Percentiles rank a stretch among this genome's conserved stretches.
Evolutionary conservation across 257 asterid species (phyloP).

Genomic region (Coffea canephora): DNA sequence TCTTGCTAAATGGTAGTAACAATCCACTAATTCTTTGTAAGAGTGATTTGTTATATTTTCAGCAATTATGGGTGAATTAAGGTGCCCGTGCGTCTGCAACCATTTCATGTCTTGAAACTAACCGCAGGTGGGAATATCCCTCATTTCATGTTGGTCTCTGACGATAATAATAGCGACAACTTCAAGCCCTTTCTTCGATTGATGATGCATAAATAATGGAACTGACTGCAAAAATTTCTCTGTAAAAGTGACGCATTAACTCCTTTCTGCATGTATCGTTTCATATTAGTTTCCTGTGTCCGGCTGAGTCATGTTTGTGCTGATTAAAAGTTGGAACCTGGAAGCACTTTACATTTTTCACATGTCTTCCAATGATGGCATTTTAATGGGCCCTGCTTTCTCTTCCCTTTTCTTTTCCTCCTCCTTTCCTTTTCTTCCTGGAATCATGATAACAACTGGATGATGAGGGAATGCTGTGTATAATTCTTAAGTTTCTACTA

Average conservation of each 20-base stretch:
- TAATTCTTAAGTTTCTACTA: not conserved
- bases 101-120: not conserved
- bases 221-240: slow-evolving; percentile 23
- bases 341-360: slow-evolving; percentile 47
- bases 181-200: slow-evolving; percentile 5
- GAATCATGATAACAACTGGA: not conserved
- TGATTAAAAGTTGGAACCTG: slow-evolving; percentile 31
- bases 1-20: too few relatives aligned
- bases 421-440: not conserved
- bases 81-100: not conserved
- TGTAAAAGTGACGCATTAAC: slow-evolving; percentile 24
- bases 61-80: not conserved
- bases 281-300: slow-evolving; percentile 38
- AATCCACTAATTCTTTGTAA: not conserved
- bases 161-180: not conserved
- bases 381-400: slow-evolving; percentile 7
- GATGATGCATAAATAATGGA: slow-evolving; percentile 24
- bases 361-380: slow-evolving; percentile 44
- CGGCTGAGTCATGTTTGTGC: slow-evolving; percentile 20
- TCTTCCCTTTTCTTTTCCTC: not conserved
- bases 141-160: not conserved
- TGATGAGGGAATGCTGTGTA: not conserved
- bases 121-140: not conserved
- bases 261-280: slow-evolving; percentile 17
- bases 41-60: not conserved